Conservation (phyloP, 768 basidiomycete species). For the Lactarius indigo region DNA sequence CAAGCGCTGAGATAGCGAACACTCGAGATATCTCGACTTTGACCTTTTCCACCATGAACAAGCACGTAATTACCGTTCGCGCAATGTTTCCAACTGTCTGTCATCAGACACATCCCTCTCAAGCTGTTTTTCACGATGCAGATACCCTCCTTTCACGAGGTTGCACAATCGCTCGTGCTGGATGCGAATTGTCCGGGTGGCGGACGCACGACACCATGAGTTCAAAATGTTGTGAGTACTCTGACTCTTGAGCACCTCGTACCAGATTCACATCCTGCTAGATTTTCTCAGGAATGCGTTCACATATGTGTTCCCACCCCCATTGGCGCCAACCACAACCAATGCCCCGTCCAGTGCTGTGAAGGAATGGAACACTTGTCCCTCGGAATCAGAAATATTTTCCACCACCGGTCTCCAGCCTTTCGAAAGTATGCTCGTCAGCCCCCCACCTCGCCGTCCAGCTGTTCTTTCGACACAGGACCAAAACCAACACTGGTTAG, state of each 20-base stretch:
- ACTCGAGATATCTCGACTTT: not conserved
- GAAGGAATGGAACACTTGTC: slow-evolving; percentile 7
- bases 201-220: not conserved
- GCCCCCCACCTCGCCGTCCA: not conserved
- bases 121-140: not conserved
- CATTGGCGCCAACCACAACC: not conserved
- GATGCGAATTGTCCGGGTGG: slow-evolving; percentile 12
- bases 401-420: slow-evolving; percentile 1
- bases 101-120: not conserved
- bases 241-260: not conserved
- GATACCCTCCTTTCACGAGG: slow-evolving; percentile 8
- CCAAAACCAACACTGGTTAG: not conserved
- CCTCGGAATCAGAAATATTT: slow-evolving; percentile 11
- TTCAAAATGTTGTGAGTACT: slow-evolving; percentile 2
- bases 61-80: slow-evolving; percentile 5
- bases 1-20: not conserved
- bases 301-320: slow-evolving; percentile 9
- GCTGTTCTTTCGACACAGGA: not conserved
- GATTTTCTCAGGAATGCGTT: slow-evolving; percentile 9
- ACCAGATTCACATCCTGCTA: not conserved
- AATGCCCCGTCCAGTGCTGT: not conserved
- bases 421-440: slow-evolving; percentile 2
- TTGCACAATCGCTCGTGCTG: slow-evolving; percentile 6
- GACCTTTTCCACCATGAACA: not conserved
- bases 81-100: not conserved